Evolutionary conservation across 371 early-diverging fungal species (phyloP).

Genomic region (Mucor plumbeus): DNA sequence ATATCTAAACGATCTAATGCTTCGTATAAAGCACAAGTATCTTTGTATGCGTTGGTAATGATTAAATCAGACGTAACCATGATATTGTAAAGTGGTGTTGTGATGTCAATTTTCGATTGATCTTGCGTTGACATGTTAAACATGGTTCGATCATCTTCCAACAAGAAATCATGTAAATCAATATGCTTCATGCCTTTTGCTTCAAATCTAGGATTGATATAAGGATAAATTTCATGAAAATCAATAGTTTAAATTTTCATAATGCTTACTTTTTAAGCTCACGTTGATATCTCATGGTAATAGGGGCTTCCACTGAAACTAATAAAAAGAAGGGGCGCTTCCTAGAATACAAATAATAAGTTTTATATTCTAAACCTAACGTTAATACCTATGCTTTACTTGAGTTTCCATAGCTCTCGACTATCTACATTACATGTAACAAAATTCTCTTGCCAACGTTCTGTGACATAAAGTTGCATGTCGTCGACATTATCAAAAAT

Average conservation of each 20-base stretch:
- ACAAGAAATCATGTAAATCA: slow-evolving; percentile 40
- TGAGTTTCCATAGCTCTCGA: slow-evolving; percentile 33
- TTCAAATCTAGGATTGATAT: background rate
- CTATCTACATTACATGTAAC: slow-evolving; percentile 71
- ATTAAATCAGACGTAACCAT: slow-evolving; percentile 62
- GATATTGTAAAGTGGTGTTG: slow-evolving; percentile 40
- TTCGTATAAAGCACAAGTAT: slow-evolving; percentile 39
- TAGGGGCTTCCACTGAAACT: slow-evolving; percentile 84
- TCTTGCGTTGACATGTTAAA: slow-evolving; percentile 40
- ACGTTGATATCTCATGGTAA: slow-evolving; percentile 69
- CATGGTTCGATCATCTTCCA: slow-evolving; percentile 45
- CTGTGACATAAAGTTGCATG: slow-evolving; percentile 66
- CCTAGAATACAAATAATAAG: slow-evolving; percentile 32
- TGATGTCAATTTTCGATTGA: background rate
- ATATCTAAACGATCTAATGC: slow-evolving; percentile 60
- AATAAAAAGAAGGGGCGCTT: slow-evolving; percentile 91
- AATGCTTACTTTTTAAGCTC: slow-evolving; percentile 40
- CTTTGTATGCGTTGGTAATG: slow-evolving; percentile 62
- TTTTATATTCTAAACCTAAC: background rate
- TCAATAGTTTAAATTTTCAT: background rate
- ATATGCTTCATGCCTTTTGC: background rate
- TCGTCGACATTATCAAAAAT: slow-evolving; percentile 54
- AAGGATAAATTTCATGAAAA: background rate
- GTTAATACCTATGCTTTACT: slow-evolving; percentile 24
- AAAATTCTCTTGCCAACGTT: slow-evolving; percentile 71